Evolutionary conservation across 2,329 filamentous ascomycete species (phyloP).

Genomic region (Ophiocordyceps sinensis): DNA sequence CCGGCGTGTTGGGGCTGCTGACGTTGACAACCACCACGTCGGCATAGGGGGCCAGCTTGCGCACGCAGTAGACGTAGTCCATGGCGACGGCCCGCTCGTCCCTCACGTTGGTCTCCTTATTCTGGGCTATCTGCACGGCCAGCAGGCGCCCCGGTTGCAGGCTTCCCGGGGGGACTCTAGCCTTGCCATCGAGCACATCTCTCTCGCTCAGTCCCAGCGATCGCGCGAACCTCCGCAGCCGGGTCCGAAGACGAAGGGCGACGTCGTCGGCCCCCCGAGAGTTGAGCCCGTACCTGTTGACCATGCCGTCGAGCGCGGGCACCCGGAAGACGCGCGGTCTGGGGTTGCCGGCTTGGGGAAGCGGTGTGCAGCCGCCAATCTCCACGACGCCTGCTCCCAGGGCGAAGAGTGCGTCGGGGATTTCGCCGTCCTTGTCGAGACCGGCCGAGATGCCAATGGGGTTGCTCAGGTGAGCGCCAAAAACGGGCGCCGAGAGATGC

Average conservation of each 20-base stretch:
- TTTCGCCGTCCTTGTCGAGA: constrained; percentile 85
- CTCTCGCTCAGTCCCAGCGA: constrained; percentile 55
- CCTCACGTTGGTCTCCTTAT: constrained; percentile 75
- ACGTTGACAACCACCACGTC: constrained; percentile 98
- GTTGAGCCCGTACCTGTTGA: constrained; percentile 95
- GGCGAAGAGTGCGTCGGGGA: constrained; percentile 72
- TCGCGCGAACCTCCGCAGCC: constrained; percentile 65
- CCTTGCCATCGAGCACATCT: constrained; percentile 62
- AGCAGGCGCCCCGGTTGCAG: constrained; percentile 62
- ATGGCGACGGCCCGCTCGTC: constrained; percentile 71
- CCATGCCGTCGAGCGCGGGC: constrained; percentile 68
- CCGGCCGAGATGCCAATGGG: constrained; percentile 92
- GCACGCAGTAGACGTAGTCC: constrained; percentile 81
- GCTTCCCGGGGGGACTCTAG: constrained; percentile 69
- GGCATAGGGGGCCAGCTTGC: constrained; percentile 70
- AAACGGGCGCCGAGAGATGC: constrained; percentile 38
- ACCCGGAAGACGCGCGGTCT: constrained; percentile 80
- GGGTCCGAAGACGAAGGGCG: constrained; percentile 61
- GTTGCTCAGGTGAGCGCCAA: constrained; percentile 64
- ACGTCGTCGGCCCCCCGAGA: constrained; percentile 80
- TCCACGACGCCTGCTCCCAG: constrained; percentile 80
- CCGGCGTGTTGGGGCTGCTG: constrained; percentile 90
- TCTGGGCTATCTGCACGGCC: constrained; percentile 91
- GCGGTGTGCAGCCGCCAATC: constrained; percentile 77
- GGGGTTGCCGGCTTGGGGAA: constrained; percentile 79